Evolutionary conservation across 139 green algal genomes (phyloP).

Genomic region (Chlorella vulgaris): DNA sequence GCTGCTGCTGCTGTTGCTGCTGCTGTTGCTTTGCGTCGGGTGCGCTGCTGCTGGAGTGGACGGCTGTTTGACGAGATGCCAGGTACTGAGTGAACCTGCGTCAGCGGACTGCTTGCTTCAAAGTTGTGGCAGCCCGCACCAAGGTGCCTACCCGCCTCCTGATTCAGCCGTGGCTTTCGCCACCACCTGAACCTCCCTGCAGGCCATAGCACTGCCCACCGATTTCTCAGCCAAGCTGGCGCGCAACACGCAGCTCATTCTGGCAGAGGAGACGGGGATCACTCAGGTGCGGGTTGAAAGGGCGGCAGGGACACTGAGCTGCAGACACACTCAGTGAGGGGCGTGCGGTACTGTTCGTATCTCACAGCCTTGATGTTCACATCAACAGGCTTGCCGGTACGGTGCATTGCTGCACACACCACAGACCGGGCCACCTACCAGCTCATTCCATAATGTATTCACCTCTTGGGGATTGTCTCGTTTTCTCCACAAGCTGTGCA

Average conservation of each 20-base stretch:
- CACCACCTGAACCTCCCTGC: neutral
- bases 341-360: too few species aligned
- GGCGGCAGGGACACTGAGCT: neutral
- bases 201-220: conserved; percentile 69
- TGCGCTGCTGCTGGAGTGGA: neutral
- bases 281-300: conserved; percentile 27
- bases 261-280: conserved; percentile 69
- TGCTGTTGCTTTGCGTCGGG: neutral
- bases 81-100: too few species aligned
- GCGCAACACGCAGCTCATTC: conserved; percentile 74
- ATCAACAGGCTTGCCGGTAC: too few species aligned
- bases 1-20: neutral
- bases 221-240: conserved; percentile 65
- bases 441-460: too few species aligned
- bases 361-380: too few species aligned
- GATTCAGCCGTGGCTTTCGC: neutral
- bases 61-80: neutral
- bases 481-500: neutral
- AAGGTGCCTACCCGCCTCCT: neutral
- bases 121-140: too few species aligned
- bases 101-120: too few species aligned
- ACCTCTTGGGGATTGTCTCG: neutral
- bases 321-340: too few species aligned
- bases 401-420: too few species aligned
- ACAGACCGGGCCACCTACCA: too few species aligned